A percentile compares a stretch with the other conserved stretches of the same genome.
phyloP scores from a whole-genome alignment of 495 filamentous ascomycete species.

The Parachaetomium inaequale region DNA sequence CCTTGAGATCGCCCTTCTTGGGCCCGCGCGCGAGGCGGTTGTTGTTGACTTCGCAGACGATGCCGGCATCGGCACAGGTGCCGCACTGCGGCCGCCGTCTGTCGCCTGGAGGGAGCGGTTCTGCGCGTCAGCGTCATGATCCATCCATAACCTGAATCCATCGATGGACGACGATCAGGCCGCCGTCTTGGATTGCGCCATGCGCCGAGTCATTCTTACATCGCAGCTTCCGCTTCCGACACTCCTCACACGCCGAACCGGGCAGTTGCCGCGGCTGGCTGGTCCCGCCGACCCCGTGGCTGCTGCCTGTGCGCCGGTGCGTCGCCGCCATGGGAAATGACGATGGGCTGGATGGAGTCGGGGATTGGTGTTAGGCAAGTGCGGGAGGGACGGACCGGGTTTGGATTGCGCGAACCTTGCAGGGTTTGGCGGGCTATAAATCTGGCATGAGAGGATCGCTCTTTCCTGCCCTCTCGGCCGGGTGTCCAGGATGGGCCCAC shows the following conservation, averaged over 20 bases:
- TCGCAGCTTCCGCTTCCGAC: constrained; percentile 47
- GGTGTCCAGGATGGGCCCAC: neutral
- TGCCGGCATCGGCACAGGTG: constrained; percentile 47
- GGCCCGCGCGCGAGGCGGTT: constrained; percentile 48
- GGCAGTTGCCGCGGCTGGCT: constrained; percentile 40
- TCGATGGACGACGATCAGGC: neutral
- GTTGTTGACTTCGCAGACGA: constrained; percentile 48
- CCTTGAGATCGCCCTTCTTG: constrained; percentile 52
- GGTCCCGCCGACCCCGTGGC: constrained; percentile 11
- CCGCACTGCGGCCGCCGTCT: constrained; percentile 50
- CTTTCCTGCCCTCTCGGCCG: no score
- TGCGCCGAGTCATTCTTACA: constrained; percentile 25
- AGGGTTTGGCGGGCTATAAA: constrained; percentile 9
- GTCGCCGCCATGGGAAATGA: constrained; percentile 21
- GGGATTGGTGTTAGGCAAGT: neutral
- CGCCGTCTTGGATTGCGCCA: neutral
- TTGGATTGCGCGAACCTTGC: neutral
- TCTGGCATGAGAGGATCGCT: constrained; percentile 4
- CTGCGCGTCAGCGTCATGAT: constrained; percentile 8
- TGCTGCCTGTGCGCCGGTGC: constrained; percentile 22
- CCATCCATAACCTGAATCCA: no score
- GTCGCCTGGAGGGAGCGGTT: constrained; percentile 35
- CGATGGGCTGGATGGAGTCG: neutral
- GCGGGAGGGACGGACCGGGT: constrained; percentile 12
- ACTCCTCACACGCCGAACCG: constrained; percentile 48